phyloP scores from a whole-genome alignment of 371 early-diverging fungal species.

The Rhizomucor pusillus region DNA sequence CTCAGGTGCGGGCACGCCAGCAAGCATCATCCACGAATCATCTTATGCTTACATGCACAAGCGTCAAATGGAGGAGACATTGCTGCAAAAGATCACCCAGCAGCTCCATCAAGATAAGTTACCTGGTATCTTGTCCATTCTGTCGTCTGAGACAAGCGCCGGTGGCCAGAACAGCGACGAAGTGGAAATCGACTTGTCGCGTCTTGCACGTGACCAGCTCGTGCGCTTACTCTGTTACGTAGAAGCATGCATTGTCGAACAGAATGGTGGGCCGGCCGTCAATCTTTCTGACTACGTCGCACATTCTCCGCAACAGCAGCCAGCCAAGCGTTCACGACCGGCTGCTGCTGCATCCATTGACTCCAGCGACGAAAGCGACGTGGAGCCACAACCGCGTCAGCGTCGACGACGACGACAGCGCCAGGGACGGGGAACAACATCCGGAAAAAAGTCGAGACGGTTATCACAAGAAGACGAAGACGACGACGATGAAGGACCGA shows the following conservation, averaged over 20 bases:
- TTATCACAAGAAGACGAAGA: conserved; percentile 5
- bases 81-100: conserved; percentile 43
- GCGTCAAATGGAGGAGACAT: conserved; percentile 46
- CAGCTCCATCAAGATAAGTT: conserved; percentile 39
- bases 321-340: conserved; percentile 1
- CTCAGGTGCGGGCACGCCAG: conserved; percentile 10
- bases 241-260: conserved; percentile 47
- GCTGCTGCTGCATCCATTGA: conserved; percentile 17
- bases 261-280: conserved; percentile 45
- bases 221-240: conserved; percentile 43
- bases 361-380: conserved; percentile 4
- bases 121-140: conserved; percentile 46
- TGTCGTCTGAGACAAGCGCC: conserved; percentile 28
- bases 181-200: conserved; percentile 50
- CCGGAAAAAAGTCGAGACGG: conserved; percentile 10
- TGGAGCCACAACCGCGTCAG: conserved; percentile 3
- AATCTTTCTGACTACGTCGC: conserved; percentile 33
- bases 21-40: conserved; percentile 12
- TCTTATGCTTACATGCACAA: conserved; percentile 42
- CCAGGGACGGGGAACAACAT: not conserved
- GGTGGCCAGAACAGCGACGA: conserved; percentile 24
- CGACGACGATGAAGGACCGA: conserved; percentile 24
- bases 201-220: conserved; percentile 42
- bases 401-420: conserved; percentile 3
- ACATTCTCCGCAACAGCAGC: conserved; percentile 6